Percentiles rank a stretch among this genome's conserved stretches.
Conservation (phyloP, 257 asterid genomes). For the Eucommia ulmoides region DNA sequence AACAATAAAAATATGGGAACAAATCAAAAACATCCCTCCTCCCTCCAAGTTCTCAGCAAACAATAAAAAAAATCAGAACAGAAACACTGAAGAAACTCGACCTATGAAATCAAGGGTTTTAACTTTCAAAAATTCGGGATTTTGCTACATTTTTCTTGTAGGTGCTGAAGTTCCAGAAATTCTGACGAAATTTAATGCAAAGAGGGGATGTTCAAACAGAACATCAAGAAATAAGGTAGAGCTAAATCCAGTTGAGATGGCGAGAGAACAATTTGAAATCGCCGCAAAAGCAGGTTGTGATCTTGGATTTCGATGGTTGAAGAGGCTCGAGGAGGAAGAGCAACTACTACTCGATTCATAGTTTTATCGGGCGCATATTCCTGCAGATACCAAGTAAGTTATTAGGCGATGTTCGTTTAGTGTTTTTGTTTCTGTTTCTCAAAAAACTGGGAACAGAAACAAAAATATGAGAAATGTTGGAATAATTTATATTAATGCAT, state of each 20-base stretch:
- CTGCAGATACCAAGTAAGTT: no score
- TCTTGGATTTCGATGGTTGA: constrained; percentile 85
- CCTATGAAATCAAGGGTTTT: neutral
- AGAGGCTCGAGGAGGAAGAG: constrained; percentile 58
- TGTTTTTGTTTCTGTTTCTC: no score
- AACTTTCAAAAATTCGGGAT: neutral
- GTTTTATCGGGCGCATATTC: no score
- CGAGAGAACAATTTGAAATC: constrained; percentile 61
- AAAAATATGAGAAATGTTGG: no score
- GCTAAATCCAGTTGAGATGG: constrained; percentile 53
- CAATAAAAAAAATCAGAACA: no score
- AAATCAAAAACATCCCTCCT: neutral
- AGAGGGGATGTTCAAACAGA: constrained; percentile 26
- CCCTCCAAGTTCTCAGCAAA: no score
- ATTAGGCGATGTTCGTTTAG: no score
- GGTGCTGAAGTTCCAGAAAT: constrained; percentile 71
- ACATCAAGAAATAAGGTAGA: constrained; percentile 17
- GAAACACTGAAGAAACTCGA: no score
- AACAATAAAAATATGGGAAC: neutral
- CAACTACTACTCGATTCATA: constrained; percentile 15
- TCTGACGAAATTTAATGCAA: constrained; percentile 32
- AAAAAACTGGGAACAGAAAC: no score
- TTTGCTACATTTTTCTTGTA: constrained; percentile 6
- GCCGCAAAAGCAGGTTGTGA: constrained; percentile 85
- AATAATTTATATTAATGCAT: no score